Percentiles rank a stretch among this genome's conserved stretches.
Conservation (phyloP, 805 yeast species). For the Candida dajiaensis region DNA sequence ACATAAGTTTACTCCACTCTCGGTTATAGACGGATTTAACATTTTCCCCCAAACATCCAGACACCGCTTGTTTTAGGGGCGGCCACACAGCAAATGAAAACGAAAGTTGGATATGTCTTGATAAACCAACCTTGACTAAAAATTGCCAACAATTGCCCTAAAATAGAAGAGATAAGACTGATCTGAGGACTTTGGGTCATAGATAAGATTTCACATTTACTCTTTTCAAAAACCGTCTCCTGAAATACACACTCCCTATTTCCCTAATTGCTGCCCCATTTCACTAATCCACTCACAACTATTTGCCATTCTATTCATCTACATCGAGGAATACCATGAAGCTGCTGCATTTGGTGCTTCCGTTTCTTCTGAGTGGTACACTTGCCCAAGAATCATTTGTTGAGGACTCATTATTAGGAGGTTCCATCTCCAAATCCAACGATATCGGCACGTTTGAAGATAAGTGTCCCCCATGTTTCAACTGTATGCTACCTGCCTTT, state of each 20-base stretch:
- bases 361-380: background rate
- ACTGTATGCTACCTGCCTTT: constrained; percentile 87
- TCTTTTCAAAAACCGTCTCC: too few species aligned
- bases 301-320: background rate
- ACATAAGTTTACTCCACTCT: background rate
- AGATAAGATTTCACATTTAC: too few species aligned
- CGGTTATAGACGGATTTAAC: background rate
- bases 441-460: constrained; percentile 13
- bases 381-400: background rate
- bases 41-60: background rate
- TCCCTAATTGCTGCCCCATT: background rate
- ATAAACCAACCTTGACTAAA: too few species aligned
- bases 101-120: background rate
- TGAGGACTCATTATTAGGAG: background rate
- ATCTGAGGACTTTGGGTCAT: too few species aligned
- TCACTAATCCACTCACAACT: background rate
- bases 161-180: too few species aligned
- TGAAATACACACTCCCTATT: too few species aligned
- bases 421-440: background rate
- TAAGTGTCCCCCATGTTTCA: constrained; percentile 87
- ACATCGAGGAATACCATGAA: background rate
- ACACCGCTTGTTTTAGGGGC: background rate
- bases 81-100: background rate
- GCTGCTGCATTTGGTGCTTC: background rate
- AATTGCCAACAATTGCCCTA: too few species aligned